Evolutionary conservation across 768 basidiomycete species (phyloP).

Genomic region (Collybiopsis confluens): DNA sequence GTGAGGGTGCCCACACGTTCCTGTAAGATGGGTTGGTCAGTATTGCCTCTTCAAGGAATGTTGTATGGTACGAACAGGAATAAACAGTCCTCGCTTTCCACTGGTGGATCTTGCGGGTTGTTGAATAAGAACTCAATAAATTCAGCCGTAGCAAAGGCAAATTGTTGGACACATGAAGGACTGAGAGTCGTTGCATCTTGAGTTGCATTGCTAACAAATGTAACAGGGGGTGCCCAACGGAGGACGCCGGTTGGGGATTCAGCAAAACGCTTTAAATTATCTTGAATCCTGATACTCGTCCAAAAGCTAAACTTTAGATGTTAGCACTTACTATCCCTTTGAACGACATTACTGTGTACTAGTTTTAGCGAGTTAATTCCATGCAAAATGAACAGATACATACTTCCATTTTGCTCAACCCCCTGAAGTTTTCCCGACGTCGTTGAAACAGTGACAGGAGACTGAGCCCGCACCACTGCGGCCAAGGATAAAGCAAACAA

Average conservation of each 20-base stretch:
- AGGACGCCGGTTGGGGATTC: not conserved
- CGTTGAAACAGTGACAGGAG: not conserved
- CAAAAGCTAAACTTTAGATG: too few species aligned
- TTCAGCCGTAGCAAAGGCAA: not conserved
- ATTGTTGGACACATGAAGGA: constrained; percentile 7
- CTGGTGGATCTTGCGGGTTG: not conserved
- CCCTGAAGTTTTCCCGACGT: not conserved
- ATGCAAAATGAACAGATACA: not conserved
- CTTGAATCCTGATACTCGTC: too few species aligned
- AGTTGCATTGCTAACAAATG: not conserved
- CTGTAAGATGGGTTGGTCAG: not conserved
- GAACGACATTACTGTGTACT: not conserved
- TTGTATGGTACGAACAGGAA: not conserved
- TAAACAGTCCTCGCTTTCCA: constrained; percentile 7
- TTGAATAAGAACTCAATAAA: constrained; percentile 2
- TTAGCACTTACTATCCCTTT: constrained; percentile 1
- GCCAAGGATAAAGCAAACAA: not conserved
- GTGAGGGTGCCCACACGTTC: constrained; percentile 8
- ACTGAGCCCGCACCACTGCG: not conserved
- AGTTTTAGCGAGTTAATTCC: not conserved
- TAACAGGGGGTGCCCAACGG: constrained; percentile 7
- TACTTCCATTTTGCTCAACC: not conserved
- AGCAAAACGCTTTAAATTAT: not conserved
- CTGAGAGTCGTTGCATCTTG: not conserved
- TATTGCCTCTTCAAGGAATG: not conserved